These are phyloP conservation scores for Ustulina deusta DNA, from an alignment of 2,329 filamentous ascomycete species.

Conservation along the genomic window DNA sequence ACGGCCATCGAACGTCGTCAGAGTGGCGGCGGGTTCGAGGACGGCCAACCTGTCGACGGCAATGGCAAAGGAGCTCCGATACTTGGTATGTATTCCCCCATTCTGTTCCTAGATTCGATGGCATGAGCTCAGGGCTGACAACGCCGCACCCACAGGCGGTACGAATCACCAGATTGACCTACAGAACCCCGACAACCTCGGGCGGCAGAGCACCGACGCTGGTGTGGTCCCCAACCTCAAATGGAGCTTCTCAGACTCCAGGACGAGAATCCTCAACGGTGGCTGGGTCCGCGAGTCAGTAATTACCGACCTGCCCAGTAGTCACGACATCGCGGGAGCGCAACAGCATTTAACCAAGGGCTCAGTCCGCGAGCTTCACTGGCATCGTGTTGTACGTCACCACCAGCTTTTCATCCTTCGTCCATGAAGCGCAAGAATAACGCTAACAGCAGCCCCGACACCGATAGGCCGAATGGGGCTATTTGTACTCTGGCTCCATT, in stretches of 20 bases:
- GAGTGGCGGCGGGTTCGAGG: slow-evolving; percentile 54
- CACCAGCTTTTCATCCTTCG: neutral
- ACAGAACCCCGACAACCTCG: slow-evolving; percentile 73
- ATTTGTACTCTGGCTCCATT: slow-evolving; percentile 68
- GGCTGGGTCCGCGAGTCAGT: slow-evolving; percentile 77
- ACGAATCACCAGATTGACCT: slow-evolving; percentile 72
- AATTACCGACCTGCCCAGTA: slow-evolving; percentile 73
- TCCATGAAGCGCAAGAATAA: neutral
- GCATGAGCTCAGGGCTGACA: slow-evolving; percentile 16
- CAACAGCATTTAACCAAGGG: slow-evolving; percentile 77
- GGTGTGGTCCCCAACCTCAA: slow-evolving; percentile 75
- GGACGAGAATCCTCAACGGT: slow-evolving; percentile 70
- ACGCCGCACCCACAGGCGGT: slow-evolving; percentile 61
- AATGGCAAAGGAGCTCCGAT: slow-evolving; percentile 70
- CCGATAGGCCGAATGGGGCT: slow-evolving; percentile 73
- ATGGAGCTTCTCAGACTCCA: slow-evolving; percentile 77
- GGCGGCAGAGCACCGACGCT: slow-evolving; percentile 70
- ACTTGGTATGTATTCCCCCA: slow-evolving; percentile 58
- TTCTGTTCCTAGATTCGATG: no score
- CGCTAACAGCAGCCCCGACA: slow-evolving; percentile 2
- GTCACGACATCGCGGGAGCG: slow-evolving; percentile 74
- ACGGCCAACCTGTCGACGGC: slow-evolving; percentile 68
- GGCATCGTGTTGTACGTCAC: slow-evolving; percentile 71
- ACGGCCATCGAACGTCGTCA: slow-evolving; percentile 45
- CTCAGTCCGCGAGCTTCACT: slow-evolving; percentile 74